Evolutionary conservation across 1,139 yeast species (phyloP).

Genomic region (Insectozyma bohioensis): DNA sequence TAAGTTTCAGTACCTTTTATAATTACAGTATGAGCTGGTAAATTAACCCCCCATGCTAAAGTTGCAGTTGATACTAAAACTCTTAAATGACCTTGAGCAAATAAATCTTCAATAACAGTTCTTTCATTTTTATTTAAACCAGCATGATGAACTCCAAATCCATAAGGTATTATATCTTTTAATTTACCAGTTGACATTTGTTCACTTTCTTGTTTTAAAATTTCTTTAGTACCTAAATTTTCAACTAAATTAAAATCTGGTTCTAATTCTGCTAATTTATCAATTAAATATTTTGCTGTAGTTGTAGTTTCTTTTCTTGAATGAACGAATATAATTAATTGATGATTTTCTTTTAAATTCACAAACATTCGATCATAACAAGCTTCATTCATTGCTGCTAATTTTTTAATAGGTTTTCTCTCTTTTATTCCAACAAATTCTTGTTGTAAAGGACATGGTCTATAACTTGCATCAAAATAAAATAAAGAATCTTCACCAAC

Average conservation of each 20-base stretch:
- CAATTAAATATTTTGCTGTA: conserved; percentile 75
- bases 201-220: conserved; percentile 64
- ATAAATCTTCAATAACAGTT: conserved; percentile 76
- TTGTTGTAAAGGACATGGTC: conserved; percentile 94
- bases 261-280: conserved; percentile 56
- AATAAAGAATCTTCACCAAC: conserved; percentile 68
- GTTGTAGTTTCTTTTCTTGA: conserved; percentile 88
- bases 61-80: conserved; percentile 93
- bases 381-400: conserved; percentile 86
- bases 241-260: conserved; percentile 50
- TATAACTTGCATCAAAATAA: conserved; percentile 75
- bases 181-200: conserved; percentile 54
- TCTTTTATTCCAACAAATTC: conserved; percentile 87
- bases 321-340: conserved; percentile 87
- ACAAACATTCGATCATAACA: conserved; percentile 83
- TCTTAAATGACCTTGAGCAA: conserved; percentile 81
- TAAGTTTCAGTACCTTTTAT: conserved; percentile 94
- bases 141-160: conserved; percentile 94
- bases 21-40: conserved; percentile 95
- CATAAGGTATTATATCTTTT: conserved; percentile 61
- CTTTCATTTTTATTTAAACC: conserved; percentile 79
- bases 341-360: conserved; percentile 57
- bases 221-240: conserved; percentile 62
- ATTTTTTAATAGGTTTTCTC: conserved; percentile 73
- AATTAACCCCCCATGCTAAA: conserved; percentile 97